Evolutionary conservation across 176 grass and related monocot genomes (phyloP).

Genomic region (Calamus simplicifolius): DNA sequence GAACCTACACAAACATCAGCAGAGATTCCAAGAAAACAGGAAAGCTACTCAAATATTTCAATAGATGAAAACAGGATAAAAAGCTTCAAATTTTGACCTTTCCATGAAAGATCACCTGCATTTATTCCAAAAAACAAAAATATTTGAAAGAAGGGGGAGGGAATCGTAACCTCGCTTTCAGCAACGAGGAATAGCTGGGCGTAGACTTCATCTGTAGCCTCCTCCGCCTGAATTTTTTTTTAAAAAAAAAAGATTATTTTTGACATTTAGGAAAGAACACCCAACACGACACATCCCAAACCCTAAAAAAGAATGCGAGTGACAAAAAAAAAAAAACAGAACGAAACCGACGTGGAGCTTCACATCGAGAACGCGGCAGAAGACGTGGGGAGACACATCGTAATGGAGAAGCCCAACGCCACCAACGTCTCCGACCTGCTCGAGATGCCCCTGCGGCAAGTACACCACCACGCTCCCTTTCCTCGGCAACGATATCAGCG

Average conservation of each 20-base stretch:
- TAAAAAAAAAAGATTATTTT: too few species aligned
- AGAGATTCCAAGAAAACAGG: too few species aligned
- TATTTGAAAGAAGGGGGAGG: not conserved
- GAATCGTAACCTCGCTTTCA: conserved; percentile 52
- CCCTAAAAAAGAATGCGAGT: too few species aligned
- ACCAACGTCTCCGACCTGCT: conserved; percentile 24
- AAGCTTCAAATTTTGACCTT: too few species aligned
- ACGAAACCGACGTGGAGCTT: conserved; percentile 70
- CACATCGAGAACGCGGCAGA: conserved; percentile 76
- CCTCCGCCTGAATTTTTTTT: conserved; percentile 55
- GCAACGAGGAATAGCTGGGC: conserved; percentile 67
- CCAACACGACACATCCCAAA: too few species aligned
- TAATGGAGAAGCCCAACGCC: conserved; percentile 13
- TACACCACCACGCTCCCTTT: conserved; percentile 76
- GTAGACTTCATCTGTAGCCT: conserved; percentile 84
- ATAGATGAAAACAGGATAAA: too few species aligned
- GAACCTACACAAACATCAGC: too few species aligned
- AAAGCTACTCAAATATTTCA: too few species aligned
- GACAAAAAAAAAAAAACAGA: not conserved
- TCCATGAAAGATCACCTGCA: too few species aligned
- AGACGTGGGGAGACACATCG: conserved; percentile 64
- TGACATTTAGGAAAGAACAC: too few species aligned
- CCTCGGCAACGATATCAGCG: conserved; percentile 42
- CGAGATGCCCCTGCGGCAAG: conserved; percentile 89
- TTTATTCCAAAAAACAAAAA: not conserved